Base-by-base conservation (phyloP, 2,329 filamentous ascomycete species). In the Verticillium nubilum region DNA sequence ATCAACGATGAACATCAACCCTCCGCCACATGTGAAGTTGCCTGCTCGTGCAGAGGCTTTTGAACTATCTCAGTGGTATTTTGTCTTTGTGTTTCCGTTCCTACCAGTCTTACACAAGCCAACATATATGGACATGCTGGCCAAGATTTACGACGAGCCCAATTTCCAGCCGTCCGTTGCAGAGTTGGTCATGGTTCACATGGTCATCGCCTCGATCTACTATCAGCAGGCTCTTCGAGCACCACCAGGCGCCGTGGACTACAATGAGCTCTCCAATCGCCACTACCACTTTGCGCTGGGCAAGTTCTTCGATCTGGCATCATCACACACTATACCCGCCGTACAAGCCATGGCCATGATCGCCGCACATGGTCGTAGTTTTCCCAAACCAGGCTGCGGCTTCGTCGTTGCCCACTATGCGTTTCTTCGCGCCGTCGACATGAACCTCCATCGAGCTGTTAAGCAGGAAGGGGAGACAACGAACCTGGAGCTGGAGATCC, bases 161-260 rank as follows among this genome's bases (percentile, higher is more conserved):
- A 76, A 70, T 58, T 90, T 88, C 69, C 77, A 81, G 56, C 82
- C 89, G 1, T 82, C 83, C 0, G 72, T 82, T 0, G 81, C 89
- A 2, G 87, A 95, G 68, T 80, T 81, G 1, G 88, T 91, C 47
- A 85, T 86, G 60, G 80, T 92, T 0, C 89, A 94, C 71, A 91
- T 93, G 85, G 82, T 95, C 50, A 87, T 95, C 60, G 88, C 90
- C 12, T 87, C 86, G 56, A 89, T 94, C 66, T 87, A 87, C 68
- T 91, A 89, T 65, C 90, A 96, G 66, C 90, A 87, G 61, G 87
- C 88, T n/a, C 78, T 86, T 4, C 82, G 90, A 23, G 92, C 92
- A 66, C 77, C 79, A 62, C 81, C 17, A 78, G 80, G 3, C 78
- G 82, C 60, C 80, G 83, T 61, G 35, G 56, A 80, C 42, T 74